These are phyloP conservation scores for Pachysandra terminalis DNA, from an alignment of 164 flowering plant genomes.

Conservation along the genomic window DNA sequence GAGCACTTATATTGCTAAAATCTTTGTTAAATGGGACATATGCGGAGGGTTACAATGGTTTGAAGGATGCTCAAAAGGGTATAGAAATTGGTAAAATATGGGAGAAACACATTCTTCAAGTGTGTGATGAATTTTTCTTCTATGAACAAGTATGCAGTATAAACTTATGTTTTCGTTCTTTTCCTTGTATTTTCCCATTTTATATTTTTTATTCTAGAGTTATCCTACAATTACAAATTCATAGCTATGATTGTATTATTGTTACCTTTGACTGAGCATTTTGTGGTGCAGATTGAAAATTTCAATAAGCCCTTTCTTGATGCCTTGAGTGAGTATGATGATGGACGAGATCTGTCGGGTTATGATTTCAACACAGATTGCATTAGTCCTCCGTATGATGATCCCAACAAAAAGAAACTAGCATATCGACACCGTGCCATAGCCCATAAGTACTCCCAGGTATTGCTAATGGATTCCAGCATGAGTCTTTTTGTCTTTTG, in stretches of 20 bases:
- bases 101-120: conserved; percentile 74
- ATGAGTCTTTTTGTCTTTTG: neutral
- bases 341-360: conserved; percentile 68
- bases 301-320: conserved; percentile 73
- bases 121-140: conserved; percentile 72
- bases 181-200: neutral
- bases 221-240: neutral
- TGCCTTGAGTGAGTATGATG: conserved; percentile 65
- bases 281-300: conserved; percentile 65
- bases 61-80: conserved; percentile 70
- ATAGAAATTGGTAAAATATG: conserved; percentile 69
- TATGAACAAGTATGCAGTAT: conserved; percentile 65
- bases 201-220: neutral
- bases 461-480: conserved; percentile 19
- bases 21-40: conserved; percentile 79
- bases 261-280: neutral
- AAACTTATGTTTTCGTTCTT: neutral
- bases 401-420: conserved; percentile 59
- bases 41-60: conserved; percentile 64
- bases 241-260: neutral
- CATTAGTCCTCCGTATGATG: conserved; percentile 55
- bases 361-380: conserved; percentile 77
- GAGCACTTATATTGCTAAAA: conserved; percentile 90
- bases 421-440: conserved; percentile 76
- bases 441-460: conserved; percentile 72